These are phyloP conservation scores for Lactarius sp. DNA, from an alignment of 768 basidiomycete species.

Conservation along the genomic window DNA sequence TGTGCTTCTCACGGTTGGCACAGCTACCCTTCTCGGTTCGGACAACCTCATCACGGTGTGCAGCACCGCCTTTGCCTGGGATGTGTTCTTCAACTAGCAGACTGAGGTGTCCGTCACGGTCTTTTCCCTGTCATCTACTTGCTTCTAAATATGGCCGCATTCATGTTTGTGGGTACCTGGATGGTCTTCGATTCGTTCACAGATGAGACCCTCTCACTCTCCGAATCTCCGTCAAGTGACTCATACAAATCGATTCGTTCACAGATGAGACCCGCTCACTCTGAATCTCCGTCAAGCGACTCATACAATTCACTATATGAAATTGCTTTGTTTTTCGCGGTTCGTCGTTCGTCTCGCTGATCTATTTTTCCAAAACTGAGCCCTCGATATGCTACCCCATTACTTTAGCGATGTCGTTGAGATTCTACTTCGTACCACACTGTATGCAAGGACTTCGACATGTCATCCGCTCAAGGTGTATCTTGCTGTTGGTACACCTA, in stretches of 20 bases:
- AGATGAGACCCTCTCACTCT: conserved; percentile 59
- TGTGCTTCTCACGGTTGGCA: no score
- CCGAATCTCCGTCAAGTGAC: conserved; percentile 28
- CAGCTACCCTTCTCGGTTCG: no score
- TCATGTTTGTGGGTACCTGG: conserved; percentile 96
- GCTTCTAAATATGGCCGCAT: conserved; percentile 91
- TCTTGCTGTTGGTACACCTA: no score
- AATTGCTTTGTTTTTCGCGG: no score
- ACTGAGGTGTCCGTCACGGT: conserved; percentile 94
- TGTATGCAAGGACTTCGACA: no score
- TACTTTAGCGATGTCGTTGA: no score
- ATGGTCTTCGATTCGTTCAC: conserved; percentile 87
- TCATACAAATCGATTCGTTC: conserved; percentile 54
- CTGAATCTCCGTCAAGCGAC: conserved; percentile 29
- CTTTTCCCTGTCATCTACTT: conserved; percentile 96
- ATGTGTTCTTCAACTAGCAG: conserved; percentile 88
- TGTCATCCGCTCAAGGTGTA: no score
- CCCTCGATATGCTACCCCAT: no score
- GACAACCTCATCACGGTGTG: conserved; percentile 28
- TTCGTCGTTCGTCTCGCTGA: no score
- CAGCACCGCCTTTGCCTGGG: conserved; percentile 95
- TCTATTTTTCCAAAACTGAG: no score
- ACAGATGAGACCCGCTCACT: conserved; percentile 59
- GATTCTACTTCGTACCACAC: no score
- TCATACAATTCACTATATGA: no score